phyloP scores from a whole-genome alignment of 1,139 yeast species.

The Geotrichum macrosporum region DNA sequence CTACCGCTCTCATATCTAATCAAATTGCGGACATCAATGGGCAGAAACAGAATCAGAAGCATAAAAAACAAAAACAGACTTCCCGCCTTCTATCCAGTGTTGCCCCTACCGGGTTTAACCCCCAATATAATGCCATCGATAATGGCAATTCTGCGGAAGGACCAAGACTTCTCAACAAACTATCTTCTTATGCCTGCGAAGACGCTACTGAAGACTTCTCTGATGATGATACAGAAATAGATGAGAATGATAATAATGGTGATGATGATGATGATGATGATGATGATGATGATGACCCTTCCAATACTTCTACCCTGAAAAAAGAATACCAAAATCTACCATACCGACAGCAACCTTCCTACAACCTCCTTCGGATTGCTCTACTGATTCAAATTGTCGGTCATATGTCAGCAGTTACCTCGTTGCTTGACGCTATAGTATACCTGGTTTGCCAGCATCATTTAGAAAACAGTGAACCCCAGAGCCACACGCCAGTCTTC shows the following conservation, averaged over 20 bases:
- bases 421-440: slow-evolving; percentile 29
- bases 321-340: slow-evolving; percentile 20
- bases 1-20: slow-evolving; percentile 2
- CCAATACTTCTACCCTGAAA: slow-evolving; percentile 5
- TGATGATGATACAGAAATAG: too few species aligned
- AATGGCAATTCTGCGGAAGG: too few species aligned
- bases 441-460: slow-evolving; percentile 29
- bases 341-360: slow-evolving; percentile 24
- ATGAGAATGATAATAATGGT: too few species aligned
- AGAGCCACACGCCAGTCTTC: background rate
- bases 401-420: slow-evolving; percentile 26
- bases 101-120: too few species aligned
- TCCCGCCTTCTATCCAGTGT: too few species aligned
- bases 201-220: background rate
- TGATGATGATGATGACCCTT: background rate
- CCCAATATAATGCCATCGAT: too few species aligned
- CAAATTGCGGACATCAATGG: background rate
- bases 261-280: slow-evolving; percentile 1
- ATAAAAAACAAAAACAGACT: too few species aligned
- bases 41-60: too few species aligned
- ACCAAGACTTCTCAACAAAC: too few species aligned
- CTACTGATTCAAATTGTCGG: slow-evolving; percentile 25
- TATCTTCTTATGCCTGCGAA: background rate
- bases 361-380: slow-evolving; percentile 22
- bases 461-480: slow-evolving; percentile 20